Evolutionary conservation across 2,329 filamentous ascomycete species (phyloP).

Genomic region (Monosporascus ibericus): DNA sequence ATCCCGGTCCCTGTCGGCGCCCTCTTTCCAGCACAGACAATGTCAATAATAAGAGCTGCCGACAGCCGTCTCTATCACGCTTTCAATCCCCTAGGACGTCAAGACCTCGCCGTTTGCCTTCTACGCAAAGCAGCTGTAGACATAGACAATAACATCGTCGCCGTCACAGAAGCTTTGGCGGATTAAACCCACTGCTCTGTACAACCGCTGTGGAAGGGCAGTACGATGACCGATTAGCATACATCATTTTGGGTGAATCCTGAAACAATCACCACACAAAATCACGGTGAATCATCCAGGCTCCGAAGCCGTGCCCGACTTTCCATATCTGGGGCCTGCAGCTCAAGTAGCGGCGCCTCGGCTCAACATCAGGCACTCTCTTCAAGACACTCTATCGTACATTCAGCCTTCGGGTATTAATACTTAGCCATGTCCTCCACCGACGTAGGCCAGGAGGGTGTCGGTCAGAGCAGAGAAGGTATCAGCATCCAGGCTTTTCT

Average conservation of each 20-base stretch:
- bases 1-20: no score
- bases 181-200: background rate
- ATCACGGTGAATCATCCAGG: background rate
- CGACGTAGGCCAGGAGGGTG: background rate
- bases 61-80: no score
- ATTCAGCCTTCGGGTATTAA: background rate
- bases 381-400: no score
- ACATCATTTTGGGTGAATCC: background rate
- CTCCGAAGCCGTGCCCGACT: background rate
- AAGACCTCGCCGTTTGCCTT: no score
- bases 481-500: slow-evolving; percentile 52
- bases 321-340: background rate
- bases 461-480: slow-evolving; percentile 18
- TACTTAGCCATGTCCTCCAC: background rate
- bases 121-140: no score
- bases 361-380: no score
- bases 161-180: background rate
- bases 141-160: no score
- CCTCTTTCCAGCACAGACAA: no score
- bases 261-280: background rate
- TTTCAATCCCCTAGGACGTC: no score
- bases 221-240: background rate
- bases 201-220: background rate
- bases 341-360: background rate
- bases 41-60: no score